phyloP scores from a whole-genome alignment of 176 grass and related monocot species.

The Zoysia pacifica region DNA sequence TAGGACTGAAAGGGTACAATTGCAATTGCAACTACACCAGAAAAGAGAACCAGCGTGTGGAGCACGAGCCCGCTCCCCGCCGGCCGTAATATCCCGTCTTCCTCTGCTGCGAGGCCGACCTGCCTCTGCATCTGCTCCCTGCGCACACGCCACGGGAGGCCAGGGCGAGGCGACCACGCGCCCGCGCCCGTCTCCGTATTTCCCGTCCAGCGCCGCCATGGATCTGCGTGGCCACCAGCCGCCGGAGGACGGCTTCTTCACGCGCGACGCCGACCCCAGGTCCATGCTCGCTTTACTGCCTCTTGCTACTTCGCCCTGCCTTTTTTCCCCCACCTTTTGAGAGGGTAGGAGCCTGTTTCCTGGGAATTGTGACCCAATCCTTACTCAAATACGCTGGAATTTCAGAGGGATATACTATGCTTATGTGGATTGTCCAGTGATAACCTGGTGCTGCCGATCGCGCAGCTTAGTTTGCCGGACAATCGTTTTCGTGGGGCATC shows the following conservation, averaged over 20 bases:
- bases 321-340: background rate
- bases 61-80: background rate
- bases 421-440: conserved; percentile 1
- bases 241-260: conserved; percentile 37
- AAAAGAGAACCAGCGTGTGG: too few relatives aligned
- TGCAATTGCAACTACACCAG: background rate
- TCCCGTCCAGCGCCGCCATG: conserved; percentile 13
- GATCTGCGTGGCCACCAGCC: conserved; percentile 30
- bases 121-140: background rate
- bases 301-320: background rate
- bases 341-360: background rate
- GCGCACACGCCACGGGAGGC: conserved; percentile 8
- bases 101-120: background rate
- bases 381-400: background rate
- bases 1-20: background rate
- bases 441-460: background rate
- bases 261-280: conserved; percentile 30
- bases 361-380: background rate
- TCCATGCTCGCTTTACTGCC: conserved; percentile 21
- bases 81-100: background rate
- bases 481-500: background rate
- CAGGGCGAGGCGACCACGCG: conserved; percentile 40
- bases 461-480: background rate
- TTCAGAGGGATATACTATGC: background rate
- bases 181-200: background rate